A percentile compares a stretch with the other conserved stretches of the same genome.
phyloP scores from a whole-genome alignment of 2,329 filamentous ascomycete genomes.

The Beauveria australis region DNA sequence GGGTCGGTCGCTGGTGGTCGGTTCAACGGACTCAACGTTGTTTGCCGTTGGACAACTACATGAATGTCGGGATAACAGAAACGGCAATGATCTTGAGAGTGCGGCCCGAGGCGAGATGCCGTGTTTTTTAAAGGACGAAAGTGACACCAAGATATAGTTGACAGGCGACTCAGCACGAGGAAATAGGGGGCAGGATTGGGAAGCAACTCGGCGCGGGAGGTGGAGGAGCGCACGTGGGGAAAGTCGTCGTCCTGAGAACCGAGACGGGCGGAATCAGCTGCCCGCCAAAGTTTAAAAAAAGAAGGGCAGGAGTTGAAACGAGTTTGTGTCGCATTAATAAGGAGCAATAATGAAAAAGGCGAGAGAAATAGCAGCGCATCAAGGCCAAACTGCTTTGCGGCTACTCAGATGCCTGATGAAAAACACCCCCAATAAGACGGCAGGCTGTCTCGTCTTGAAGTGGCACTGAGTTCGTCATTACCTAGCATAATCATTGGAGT shows the following conservation, averaged over 20 bases:
- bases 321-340: too few species aligned
- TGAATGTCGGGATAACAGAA: neutral
- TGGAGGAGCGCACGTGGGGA: conserved; percentile 9
- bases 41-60: neutral
- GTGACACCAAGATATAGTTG: neutral
- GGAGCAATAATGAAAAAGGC: neutral
- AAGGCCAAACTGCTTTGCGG: too few species aligned
- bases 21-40: neutral
- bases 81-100: neutral
- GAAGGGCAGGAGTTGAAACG: too few species aligned
- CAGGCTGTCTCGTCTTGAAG: neutral
- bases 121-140: neutral
- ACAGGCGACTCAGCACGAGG: neutral
- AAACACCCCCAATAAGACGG: too few species aligned
- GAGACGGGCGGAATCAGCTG: neutral
- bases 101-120: neutral
- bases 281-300: neutral
- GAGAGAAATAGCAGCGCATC: neutral
- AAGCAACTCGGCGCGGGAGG: neutral
- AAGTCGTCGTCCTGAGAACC: conserved; percentile 1
- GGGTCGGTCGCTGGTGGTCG: conserved; percentile 2
- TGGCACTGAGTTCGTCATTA: neutral
- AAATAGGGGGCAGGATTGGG: conserved; percentile 3
- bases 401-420: too few species aligned
- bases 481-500: neutral